Conservation (phyloP, 179 eudicot genomes). For the Camellia oleifera region DNA sequence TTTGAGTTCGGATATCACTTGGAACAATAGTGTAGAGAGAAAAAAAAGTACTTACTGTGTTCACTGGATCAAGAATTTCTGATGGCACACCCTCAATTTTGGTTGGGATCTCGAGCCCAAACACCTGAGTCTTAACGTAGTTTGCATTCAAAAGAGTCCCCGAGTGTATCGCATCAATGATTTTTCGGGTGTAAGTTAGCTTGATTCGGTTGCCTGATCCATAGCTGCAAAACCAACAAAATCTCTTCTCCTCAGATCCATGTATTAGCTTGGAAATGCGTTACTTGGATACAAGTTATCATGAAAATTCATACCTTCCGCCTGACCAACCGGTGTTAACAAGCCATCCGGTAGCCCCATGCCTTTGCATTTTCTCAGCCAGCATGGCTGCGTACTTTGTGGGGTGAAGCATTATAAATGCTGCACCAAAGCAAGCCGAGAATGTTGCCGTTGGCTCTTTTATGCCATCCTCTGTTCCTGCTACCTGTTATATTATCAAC, state of each 20-base stretch:
- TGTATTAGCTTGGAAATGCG: too few species aligned
- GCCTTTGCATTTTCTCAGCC: constrained; percentile 87
- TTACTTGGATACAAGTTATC: too few species aligned
- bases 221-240: constrained; percentile 37
- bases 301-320: constrained; percentile 56
- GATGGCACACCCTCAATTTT: constrained; percentile 80
- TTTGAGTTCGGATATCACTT: too few species aligned
- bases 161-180: constrained; percentile 85
- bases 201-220: constrained; percentile 77
- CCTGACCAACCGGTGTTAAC: constrained; percentile 98
- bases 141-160: constrained; percentile 58
- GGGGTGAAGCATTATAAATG: constrained; percentile 97
- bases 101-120: constrained; percentile 60
- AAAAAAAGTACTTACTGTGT: constrained; percentile 48
- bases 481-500: constrained; percentile 43
- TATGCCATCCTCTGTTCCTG: constrained; percentile 88
- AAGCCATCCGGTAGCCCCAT: constrained; percentile 92
- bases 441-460: constrained; percentile 92
- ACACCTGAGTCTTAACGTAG: constrained; percentile 39
- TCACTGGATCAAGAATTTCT: constrained; percentile 77
- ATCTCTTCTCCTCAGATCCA: too few species aligned
- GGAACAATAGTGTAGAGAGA: neutral
- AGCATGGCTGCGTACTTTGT: constrained; percentile 90
- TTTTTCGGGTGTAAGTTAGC: constrained; percentile 72
- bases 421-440: constrained; percentile 98